Percentiles rank a stretch among this genome's conserved stretches.
These are phyloP conservation scores for Globisporangium irregulare DNA, from an alignment of 352 stramenopile species.

Conservation along the genomic window DNA sequence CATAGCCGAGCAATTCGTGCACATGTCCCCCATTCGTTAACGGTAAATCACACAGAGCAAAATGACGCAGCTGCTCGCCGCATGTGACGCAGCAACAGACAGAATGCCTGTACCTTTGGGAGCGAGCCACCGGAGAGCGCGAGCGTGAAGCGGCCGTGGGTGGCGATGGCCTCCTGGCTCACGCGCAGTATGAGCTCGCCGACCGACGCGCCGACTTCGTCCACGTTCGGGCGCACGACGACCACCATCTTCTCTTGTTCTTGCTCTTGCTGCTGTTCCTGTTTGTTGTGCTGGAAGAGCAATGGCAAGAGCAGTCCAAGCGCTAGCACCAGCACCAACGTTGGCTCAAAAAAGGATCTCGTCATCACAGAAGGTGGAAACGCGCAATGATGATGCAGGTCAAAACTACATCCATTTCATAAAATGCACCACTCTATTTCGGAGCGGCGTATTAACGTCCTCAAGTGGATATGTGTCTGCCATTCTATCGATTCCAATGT, in stretches of 20 bases:
- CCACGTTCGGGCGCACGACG: slow-evolving; percentile 46
- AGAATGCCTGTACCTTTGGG: slow-evolving; percentile 44
- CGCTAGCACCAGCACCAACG: neutral
- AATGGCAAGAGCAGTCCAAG: slow-evolving; percentile 7
- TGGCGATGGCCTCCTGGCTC: slow-evolving; percentile 60
- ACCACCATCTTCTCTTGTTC: slow-evolving; percentile 37
- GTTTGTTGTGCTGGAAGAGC: neutral
- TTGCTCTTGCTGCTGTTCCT: slow-evolving; percentile 12
- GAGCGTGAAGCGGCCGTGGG: slow-evolving; percentile 69
- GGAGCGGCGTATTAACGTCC: too few relatives aligned
- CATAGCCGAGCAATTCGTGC: neutral
- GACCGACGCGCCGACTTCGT: slow-evolving; percentile 60
- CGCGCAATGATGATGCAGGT: too few relatives aligned
- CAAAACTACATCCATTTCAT: too few relatives aligned
- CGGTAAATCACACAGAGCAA: neutral
- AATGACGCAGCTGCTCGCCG: neutral
- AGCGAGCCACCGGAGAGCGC: slow-evolving; percentile 87
- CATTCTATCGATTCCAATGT: too few relatives aligned
- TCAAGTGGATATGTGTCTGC: too few relatives aligned
- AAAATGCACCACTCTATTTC: too few relatives aligned
- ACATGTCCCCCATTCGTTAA: neutral
- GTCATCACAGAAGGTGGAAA: neutral
- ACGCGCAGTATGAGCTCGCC: slow-evolving; percentile 62
- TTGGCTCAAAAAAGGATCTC: neutral
- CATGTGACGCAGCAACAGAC: neutral